Evolutionary conservation across 768 basidiomycete species (phyloP).

Genomic region (Phylloporus scabripes): DNA sequence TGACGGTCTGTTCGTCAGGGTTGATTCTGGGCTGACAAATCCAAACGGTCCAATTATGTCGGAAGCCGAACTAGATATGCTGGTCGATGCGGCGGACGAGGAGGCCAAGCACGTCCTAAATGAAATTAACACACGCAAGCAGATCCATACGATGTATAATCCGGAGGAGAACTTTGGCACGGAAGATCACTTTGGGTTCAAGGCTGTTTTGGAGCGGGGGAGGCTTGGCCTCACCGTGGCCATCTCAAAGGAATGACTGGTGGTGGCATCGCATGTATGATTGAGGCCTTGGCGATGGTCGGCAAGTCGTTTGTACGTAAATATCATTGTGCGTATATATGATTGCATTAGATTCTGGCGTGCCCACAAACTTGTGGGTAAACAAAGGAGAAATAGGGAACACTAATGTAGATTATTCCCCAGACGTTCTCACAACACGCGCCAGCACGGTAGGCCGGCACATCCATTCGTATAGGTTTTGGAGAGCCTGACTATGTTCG

Average conservation of each 20-base stretch:
- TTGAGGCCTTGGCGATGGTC: neutral
- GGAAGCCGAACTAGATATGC: neutral
- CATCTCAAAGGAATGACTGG: neutral
- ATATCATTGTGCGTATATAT: neutral
- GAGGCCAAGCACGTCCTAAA: conserved; percentile 9
- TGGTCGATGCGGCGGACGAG: conserved; percentile 1
- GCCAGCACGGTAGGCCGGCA: too few species aligned
- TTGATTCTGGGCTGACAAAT: neutral
- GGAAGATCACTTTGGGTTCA: conserved; percentile 12
- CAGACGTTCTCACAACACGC: too few species aligned
- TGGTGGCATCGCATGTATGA: neutral
- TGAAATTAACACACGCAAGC: conserved; percentile 15
- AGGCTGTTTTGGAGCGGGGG: conserved; percentile 2
- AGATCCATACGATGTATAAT: conserved; percentile 13
- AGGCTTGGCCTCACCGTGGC: neutral
- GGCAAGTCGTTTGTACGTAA: too few species aligned
- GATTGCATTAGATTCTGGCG: too few species aligned
- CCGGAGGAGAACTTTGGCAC: conserved; percentile 7
- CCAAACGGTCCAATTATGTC: neutral
- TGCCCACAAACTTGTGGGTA: too few species aligned
- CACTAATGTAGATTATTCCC: too few species aligned
- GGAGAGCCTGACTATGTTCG: neutral
- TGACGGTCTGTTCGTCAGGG: neutral
- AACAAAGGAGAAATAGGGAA: too few species aligned
- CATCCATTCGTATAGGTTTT: too few species aligned